A percentile compares a stretch with the other conserved stretches of the same genome.
Conservation (phyloP, 2,329 filamentous ascomycete species). For the Sporothrix phasma region DNA sequence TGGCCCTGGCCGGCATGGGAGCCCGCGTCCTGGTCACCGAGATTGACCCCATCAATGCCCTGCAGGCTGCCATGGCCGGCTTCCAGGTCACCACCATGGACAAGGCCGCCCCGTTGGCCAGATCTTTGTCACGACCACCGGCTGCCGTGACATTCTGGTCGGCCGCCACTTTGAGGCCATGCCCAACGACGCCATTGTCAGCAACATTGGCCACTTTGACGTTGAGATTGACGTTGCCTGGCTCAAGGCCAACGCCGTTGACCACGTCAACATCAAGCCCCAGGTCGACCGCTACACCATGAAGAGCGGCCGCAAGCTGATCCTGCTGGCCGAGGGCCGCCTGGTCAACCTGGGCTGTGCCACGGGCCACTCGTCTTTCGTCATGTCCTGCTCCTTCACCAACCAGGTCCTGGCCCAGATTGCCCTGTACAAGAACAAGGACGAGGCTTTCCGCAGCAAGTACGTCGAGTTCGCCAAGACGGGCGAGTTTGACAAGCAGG, state of each 20-base stretch:
- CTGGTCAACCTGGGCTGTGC: conserved; percentile 99
- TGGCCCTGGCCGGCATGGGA: conserved; percentile 94
- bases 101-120: conserved; percentile 82
- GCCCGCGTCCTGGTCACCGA: conserved; percentile 93
- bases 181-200: conserved; percentile 96
- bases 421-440: conserved; percentile 88
- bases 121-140: conserved; percentile 98
- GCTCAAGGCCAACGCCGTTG: conserved; percentile 94
- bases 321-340: conserved; percentile 95
- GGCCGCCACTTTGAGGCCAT: conserved; percentile 89
- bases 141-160: conserved; percentile 94
- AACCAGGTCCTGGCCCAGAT: conserved; percentile 99
- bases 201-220: conserved; percentile 99
- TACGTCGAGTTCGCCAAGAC: conserved; percentile 92
- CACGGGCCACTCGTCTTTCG: conserved; percentile 97
- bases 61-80: conserved; percentile 94
- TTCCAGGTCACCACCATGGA: conserved; percentile 97
- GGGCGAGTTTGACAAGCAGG: conserved; percentile 80
- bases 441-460: conserved; percentile 81
- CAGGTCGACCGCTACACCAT: conserved; percentile 98
- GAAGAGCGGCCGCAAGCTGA: conserved; percentile 89
- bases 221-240: conserved; percentile 99
- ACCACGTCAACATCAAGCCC: conserved; percentile 97
- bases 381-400: conserved; percentile 99
- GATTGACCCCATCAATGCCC: conserved; percentile 98